These are phyloP conservation scores for Chiua virens DNA, from an alignment of 768 basidiomycete species.

Conservation along the genomic window DNA sequence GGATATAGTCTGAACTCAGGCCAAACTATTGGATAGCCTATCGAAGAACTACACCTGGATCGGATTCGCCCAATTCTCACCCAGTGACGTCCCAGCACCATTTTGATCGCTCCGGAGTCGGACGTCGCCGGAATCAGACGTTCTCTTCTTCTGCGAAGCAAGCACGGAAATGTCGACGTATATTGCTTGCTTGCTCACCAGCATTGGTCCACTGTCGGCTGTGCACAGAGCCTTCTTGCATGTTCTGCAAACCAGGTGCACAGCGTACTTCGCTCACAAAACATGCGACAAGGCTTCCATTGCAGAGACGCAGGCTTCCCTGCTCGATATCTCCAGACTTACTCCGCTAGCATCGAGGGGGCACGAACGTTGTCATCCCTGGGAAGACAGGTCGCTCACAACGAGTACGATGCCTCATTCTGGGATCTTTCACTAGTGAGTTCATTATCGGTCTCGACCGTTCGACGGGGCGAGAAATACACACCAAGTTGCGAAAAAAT, in stretches of 20 bases:
- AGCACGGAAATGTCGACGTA: neutral
- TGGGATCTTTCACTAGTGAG: neutral
- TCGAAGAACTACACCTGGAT: neutral
- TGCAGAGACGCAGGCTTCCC: neutral
- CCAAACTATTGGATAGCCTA: neutral
- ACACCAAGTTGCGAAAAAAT: neutral
- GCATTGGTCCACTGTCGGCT: neutral
- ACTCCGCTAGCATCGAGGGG: neutral
- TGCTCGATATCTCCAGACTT: neutral
- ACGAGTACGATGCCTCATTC: neutral
- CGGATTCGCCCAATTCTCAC: slow-evolving; percentile 1
- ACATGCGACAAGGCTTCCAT: neutral
- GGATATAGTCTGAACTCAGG: too few relatives aligned
- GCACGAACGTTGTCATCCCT: too few relatives aligned
- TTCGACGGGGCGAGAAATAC: neutral
- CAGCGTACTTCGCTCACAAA: neutral
- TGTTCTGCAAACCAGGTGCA: too few relatives aligned
- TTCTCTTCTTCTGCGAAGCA: neutral
- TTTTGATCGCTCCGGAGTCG: slow-evolving; percentile 1
- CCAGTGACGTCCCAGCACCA: neutral
- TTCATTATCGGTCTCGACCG: neutral
- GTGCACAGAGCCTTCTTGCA: neutral
- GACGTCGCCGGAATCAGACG: neutral
- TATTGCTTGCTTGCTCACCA: neutral
- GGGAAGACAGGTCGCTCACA: too few relatives aligned